These are phyloP conservation scores for Zygosaccharomyces bailii DNA, from an alignment of 805 yeast species.

Conservation along the genomic window DNA sequence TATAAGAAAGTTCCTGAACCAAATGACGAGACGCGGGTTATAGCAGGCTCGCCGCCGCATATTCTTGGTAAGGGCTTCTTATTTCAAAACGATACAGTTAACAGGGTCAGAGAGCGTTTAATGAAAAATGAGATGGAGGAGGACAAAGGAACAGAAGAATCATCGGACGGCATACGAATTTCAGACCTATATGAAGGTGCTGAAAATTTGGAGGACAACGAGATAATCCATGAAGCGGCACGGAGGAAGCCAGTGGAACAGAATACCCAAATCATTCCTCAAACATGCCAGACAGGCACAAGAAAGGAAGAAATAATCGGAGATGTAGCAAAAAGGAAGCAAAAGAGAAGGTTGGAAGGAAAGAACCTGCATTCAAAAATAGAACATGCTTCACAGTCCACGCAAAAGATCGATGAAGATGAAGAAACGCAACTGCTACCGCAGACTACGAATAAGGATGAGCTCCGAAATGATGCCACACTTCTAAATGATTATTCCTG, in stretches of 20 bases:
- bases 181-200: constrained; percentile 28
- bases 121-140: constrained; percentile 7
- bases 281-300: background rate
- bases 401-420: background rate
- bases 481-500: background rate
- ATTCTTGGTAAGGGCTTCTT: constrained; percentile 25
- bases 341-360: too few relatives aligned
- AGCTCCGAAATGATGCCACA: background rate
- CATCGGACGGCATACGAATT: constrained; percentile 15
- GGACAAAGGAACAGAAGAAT: background rate
- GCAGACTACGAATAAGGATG: background rate
- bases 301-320: background rate
- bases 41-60: constrained; percentile 7
- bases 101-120: constrained; percentile 26
- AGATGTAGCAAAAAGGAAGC: too few relatives aligned
- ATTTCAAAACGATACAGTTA: constrained; percentile 22
- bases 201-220: constrained; percentile 14
- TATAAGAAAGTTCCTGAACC: constrained; percentile 20
- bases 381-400: background rate
- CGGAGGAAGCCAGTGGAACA: background rate
- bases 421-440: background rate
- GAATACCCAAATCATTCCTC: background rate
- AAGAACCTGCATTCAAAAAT: too few relatives aligned
- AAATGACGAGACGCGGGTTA: constrained; percentile 10
- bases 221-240: background rate